A percentile compares a stretch with the other conserved stretches of the same genome.
phyloP scores from a whole-genome alignment of 108 stramenopile genomes.

The Skeletonema costatum region DNA sequence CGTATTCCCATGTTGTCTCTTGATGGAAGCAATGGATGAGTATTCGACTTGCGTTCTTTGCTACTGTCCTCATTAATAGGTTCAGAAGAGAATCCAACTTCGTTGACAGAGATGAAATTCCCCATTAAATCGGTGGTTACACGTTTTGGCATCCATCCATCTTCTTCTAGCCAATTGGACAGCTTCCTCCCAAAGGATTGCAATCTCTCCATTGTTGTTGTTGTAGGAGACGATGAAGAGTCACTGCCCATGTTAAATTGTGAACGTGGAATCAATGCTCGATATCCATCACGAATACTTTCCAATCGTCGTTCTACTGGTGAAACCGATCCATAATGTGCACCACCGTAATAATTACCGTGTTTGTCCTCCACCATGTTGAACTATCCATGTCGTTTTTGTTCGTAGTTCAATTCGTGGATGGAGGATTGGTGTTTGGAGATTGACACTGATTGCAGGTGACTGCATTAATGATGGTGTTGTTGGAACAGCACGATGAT shows the following conservation, averaged over 20 bases:
- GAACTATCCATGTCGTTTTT: constrained; percentile 24
- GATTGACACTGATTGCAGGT: constrained; percentile 22
- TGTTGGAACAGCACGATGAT: not conserved
- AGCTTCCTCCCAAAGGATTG: constrained; percentile 3
- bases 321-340: constrained; percentile 1
- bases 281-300: constrained; percentile 20
- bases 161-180: constrained; percentile 42
- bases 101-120: constrained; percentile 36
- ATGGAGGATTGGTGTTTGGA: constrained; percentile 33
- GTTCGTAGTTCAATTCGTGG: constrained; percentile 31
- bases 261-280: constrained; percentile 13
- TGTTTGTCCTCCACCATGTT: constrained; percentile 13
- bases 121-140: constrained; percentile 30
- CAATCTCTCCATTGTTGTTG: not conserved
- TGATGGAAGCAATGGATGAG: not conserved
- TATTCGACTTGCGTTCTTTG: not conserved
- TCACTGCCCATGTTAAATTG: not conserved
- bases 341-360: constrained; percentile 17
- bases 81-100: constrained; percentile 17
- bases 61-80: too few species aligned
- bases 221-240: not conserved
- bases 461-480: constrained; percentile 1
- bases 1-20: constrained; percentile 27
- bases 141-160: constrained; percentile 45
- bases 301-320: constrained; percentile 20